These are phyloP conservation scores for Tarenaya hassleriana DNA, from an alignment of 345 rosid species.

Conservation along the genomic window DNA sequence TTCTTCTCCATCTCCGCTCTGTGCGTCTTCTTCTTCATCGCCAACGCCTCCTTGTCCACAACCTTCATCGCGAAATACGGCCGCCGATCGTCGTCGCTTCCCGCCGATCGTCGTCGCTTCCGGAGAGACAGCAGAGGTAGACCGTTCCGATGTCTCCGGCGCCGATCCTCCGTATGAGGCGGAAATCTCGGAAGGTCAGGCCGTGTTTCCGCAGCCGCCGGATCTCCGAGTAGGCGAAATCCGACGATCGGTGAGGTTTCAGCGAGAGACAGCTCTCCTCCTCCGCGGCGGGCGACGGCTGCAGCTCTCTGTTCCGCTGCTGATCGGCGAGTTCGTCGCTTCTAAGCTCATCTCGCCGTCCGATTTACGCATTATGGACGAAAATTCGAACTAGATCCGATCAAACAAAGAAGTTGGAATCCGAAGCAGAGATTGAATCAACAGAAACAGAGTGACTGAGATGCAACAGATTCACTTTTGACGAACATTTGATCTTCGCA, in stretches of 20 bases:
- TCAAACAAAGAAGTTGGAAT: constrained; percentile 3
- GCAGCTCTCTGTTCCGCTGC: constrained; percentile 70
- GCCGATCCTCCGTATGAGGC: constrained; percentile 64
- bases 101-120: no score
- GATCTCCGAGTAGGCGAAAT: constrained; percentile 71
- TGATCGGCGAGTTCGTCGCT: constrained; percentile 49
- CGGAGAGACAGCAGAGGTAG: constrained; percentile 61
- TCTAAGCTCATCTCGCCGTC: constrained; percentile 40
- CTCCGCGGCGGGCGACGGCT: constrained; percentile 39
- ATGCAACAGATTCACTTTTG: not conserved
- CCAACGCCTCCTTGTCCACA: constrained; percentile 67
- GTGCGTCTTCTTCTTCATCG: constrained; percentile 62
- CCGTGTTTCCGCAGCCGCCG: constrained; percentile 39
- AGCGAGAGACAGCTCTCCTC: constrained; percentile 34
- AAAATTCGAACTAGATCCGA: not conserved
- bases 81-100: constrained; percentile 12
- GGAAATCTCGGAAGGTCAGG: constrained; percentile 65
- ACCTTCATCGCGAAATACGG: constrained; percentile 78
- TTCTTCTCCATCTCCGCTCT: constrained; percentile 82
- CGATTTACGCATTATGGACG: constrained; percentile 30
- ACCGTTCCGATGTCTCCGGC: constrained; percentile 92
- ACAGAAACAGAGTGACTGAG: not conserved
- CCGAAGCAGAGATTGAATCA: not conserved
- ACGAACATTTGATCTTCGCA: not conserved
- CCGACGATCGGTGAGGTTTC: constrained; percentile 80